Evolutionary conservation across 352 stramenopile genomes (phyloP).

Genomic region (Phytophthora capsici): DNA sequence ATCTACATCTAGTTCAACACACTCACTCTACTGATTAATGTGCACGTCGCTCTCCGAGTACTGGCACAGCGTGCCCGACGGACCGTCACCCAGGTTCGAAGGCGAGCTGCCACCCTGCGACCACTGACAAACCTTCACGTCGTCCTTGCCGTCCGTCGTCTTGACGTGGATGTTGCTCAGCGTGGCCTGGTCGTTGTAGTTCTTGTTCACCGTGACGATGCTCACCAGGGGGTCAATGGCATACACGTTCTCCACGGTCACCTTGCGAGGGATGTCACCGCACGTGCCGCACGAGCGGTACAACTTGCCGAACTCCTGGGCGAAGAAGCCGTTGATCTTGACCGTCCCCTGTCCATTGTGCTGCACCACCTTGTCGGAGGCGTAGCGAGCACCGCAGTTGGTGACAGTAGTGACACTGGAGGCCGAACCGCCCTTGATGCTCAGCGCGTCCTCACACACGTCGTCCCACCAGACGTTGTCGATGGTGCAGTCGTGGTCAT

Average conservation of each 20-base stretch:
- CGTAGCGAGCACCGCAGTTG: conserved; percentile 40
- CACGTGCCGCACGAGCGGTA: conserved; percentile 42
- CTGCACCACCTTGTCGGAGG: conserved; percentile 44
- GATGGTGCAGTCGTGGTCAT: conserved; percentile 18
- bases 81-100: conserved; percentile 31
- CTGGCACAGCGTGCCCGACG: conserved; percentile 21
- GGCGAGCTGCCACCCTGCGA: conserved; percentile 24
- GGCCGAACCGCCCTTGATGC: conserved; percentile 41
- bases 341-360: conserved; percentile 7
- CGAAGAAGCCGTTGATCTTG: conserved; percentile 10
- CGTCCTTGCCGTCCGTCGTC: conserved; percentile 14
- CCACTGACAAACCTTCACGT: conserved; percentile 38
- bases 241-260: conserved; percentile 42
- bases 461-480: conserved; percentile 33
- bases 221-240: conserved; percentile 40
- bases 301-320: conserved; percentile 19
- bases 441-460: conserved; percentile 34
- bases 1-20: not conserved
- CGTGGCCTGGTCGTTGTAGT: conserved; percentile 46
- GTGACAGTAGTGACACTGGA: conserved; percentile 34
- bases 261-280: conserved; percentile 36
- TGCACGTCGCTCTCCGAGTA: conserved; percentile 27
- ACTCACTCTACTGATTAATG: conserved; percentile 7
- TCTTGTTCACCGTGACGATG: conserved; percentile 49
- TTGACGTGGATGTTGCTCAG: conserved; percentile 42